Conservation (phyloP, 169 alveolate species). For the Cryptosporidium ryanae region DNA sequence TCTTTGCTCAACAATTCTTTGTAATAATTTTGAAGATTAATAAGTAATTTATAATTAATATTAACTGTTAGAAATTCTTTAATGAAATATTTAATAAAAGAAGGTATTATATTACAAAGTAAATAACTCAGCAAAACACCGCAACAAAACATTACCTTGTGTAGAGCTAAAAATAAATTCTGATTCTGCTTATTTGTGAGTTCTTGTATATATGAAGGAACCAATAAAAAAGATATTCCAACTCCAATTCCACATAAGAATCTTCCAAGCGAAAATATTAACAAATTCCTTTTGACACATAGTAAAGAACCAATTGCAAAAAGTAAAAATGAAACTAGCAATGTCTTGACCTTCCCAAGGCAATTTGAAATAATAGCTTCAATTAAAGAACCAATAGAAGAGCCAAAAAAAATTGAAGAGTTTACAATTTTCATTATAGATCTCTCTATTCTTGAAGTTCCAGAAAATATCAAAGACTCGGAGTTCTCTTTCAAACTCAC, state of each 20-base stretch:
- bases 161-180: slow-evolving; percentile 47
- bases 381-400: slow-evolving; percentile 44
- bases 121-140: slow-evolving; percentile 48
- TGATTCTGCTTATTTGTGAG: slow-evolving; percentile 66
- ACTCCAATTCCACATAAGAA: slow-evolving; percentile 45
- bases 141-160: slow-evolving; percentile 50
- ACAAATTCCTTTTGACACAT: slow-evolving; percentile 2
- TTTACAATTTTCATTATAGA: slow-evolving; percentile 11
- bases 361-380: neutral
- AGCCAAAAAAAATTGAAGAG: slow-evolving; percentile 10
- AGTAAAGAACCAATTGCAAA: slow-evolving; percentile 44
- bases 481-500: neutral
- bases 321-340: neutral
- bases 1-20: neutral
- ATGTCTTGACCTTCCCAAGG: slow-evolving; percentile 44
- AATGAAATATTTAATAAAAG: neutral
- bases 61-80: neutral
- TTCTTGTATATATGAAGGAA: slow-evolving; percentile 43
- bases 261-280: slow-evolving; percentile 32
- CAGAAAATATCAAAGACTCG: neutral
- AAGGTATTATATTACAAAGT: neutral
- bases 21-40: neutral
- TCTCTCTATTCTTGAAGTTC: neutral
- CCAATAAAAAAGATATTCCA: slow-evolving; percentile 27
- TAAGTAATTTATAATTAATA: neutral